Percentiles rank a stretch among this genome's conserved stretches.
Evolutionary conservation across 2,329 filamentous ascomycete genomes (phyloP).

Genomic region (Penicillium polonicum): DNA sequence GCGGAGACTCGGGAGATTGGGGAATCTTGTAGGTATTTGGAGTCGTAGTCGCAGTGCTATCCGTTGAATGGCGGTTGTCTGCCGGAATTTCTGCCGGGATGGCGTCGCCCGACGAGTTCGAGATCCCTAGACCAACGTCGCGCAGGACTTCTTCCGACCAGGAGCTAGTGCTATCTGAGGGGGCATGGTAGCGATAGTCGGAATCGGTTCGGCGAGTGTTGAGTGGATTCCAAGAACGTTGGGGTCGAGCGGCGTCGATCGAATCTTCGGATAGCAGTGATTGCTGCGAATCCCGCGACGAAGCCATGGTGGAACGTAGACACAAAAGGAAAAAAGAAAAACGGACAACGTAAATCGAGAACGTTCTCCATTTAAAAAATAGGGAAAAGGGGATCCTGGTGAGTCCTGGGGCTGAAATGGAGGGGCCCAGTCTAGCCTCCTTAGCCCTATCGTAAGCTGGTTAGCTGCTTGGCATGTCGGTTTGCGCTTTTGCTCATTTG

Average conservation of each 20-base stretch:
- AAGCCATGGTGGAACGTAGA: constrained; percentile 10
- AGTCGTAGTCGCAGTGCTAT: not conserved
- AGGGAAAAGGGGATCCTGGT: not conserved
- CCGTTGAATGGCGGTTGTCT: constrained; percentile 5
- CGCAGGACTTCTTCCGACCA: constrained; percentile 20
- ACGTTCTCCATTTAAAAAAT: not conserved
- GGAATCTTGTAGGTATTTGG: not conserved
- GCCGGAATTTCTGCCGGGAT: constrained; percentile 1
- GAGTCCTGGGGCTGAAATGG: not conserved
- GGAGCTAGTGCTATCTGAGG: constrained; percentile 9
- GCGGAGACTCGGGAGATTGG: constrained; percentile 2
- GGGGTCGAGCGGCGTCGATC: constrained; percentile 11
- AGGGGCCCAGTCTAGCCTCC: not conserved
- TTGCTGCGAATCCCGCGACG: constrained; percentile 18
- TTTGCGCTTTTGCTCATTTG: not conserved
- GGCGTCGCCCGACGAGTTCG: constrained; percentile 9
- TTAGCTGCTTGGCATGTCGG: constrained; percentile 1
- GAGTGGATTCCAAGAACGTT: constrained; percentile 22
- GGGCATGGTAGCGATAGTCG: constrained; percentile 13
- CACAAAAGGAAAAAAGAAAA: not conserved
- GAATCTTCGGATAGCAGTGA: constrained; percentile 17
- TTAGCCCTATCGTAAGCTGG: not conserved
- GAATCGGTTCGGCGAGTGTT: constrained; percentile 12
- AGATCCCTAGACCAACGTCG: constrained; percentile 23
- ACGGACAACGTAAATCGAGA: not conserved